Percentiles rank a stretch among this genome's conserved stretches.
phyloP scores from a whole-genome alignment of 345 rosid genomes.

The Angophora floribunda region DNA sequence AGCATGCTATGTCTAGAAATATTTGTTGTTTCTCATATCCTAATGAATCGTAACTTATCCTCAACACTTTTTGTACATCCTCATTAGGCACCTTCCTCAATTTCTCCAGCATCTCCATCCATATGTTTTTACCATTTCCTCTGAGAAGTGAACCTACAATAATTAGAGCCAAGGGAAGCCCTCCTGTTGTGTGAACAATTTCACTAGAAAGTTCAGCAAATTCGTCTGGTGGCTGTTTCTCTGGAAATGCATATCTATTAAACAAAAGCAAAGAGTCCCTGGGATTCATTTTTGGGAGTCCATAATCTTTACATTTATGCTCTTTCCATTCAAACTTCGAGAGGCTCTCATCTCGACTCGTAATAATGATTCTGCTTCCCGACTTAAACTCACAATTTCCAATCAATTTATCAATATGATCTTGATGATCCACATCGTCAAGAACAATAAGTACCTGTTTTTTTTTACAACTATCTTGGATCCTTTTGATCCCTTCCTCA shows the following conservation, averaged over 20 bases:
- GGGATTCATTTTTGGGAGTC: rapidly evolving
- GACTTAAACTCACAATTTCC: rapidly evolving
- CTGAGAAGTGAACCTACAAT: background rate
- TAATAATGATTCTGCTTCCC: rapidly evolving
- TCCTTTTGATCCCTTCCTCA: too few species aligned
- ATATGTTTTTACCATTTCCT: rapidly evolving
- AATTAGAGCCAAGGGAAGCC: background rate
- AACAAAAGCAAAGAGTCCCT: rapidly evolving
- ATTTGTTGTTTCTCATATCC: background rate
- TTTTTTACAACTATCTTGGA: rapidly evolving
- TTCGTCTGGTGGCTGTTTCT: rapidly evolving
- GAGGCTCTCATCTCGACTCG: too few species aligned
- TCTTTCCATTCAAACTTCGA: background rate
- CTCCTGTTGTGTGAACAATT: rapidly evolving
- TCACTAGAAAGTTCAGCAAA: rapidly evolving
- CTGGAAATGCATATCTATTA: rapidly evolving
- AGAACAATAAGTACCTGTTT: background rate
- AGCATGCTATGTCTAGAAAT: background rate
- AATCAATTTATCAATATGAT: too few species aligned
- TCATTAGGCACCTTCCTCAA: background rate
- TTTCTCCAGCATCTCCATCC: rapidly evolving
- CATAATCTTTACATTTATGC: rapidly evolving
- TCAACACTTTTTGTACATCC: background rate
- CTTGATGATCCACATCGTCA: rapidly evolving
- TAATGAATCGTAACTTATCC: background rate